These are phyloP conservation scores for Pyrus communis DNA, from an alignment of 306 rosid genomes.

Conservation along the genomic window DNA sequence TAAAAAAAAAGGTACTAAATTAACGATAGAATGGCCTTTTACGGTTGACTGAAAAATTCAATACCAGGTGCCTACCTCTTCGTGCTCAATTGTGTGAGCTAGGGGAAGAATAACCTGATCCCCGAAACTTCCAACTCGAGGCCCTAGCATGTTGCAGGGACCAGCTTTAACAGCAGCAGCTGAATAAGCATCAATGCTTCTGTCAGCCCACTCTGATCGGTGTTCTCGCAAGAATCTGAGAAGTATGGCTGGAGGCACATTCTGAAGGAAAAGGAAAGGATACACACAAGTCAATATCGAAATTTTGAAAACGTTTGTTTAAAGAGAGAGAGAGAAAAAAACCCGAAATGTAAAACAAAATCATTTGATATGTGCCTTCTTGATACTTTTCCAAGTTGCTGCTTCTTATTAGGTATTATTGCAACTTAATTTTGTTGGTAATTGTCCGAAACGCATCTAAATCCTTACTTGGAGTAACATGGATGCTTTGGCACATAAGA, in stretches of 20 bases:
- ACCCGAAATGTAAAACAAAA: neutral
- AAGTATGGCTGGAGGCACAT: slow-evolving; percentile 95
- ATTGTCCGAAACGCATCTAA: neutral
- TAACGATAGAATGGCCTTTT: neutral
- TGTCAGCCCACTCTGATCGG: slow-evolving; percentile 99
- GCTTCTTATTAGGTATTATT: neutral
- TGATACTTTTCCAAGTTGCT: neutral
- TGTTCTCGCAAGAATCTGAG: slow-evolving; percentile 90
- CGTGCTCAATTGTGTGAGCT: slow-evolving; percentile 91
- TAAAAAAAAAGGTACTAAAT: neutral
- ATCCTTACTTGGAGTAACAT: slow-evolving; percentile 80
- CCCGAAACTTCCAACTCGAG: slow-evolving; percentile 70
- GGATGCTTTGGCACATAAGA: slow-evolving; percentile 94
- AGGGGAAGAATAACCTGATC: slow-evolving; percentile 96
- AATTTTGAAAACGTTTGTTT: neutral
- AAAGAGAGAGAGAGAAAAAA: neutral
- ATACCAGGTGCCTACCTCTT: slow-evolving; percentile 64
- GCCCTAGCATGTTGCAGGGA: slow-evolving; percentile 68
- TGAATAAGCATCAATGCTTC: slow-evolving; percentile 92
- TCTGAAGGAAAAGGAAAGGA: slow-evolving; percentile 33
- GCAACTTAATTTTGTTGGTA: neutral
- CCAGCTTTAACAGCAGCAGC: slow-evolving; percentile 89
- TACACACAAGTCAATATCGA: neutral
- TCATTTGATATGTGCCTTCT: no score
- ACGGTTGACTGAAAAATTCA: neutral